phyloP scores from a whole-genome alignment of 176 grass and related monocot species.

The Cenchrus purpureus region DNA sequence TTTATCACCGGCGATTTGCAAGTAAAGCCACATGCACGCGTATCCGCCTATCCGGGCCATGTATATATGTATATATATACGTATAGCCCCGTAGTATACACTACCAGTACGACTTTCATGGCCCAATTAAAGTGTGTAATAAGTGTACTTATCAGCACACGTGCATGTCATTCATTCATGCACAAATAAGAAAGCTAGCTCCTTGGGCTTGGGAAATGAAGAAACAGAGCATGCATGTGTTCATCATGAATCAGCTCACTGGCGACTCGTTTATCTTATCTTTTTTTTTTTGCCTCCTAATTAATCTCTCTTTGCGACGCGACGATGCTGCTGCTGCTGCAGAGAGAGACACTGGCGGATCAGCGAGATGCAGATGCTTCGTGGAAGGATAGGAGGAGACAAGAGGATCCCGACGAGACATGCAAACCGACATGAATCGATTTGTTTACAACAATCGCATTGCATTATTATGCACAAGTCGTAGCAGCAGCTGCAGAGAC shows the following conservation, averaged over 20 bases:
- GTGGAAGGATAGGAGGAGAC: not conserved
- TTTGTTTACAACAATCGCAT: not conserved
- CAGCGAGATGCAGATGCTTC: not conserved
- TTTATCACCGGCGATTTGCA: slow-evolving; percentile 9
- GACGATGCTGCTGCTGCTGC: no score
- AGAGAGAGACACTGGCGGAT: no score
- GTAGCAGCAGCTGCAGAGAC: not conserved
- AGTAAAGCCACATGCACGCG: not conserved
- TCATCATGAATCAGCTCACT: not conserved
- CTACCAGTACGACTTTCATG: no score
- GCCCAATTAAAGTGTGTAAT: not conserved
- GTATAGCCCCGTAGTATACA: no score
- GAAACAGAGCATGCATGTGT: not conserved
- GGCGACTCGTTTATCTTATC: not conserved
- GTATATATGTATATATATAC: no score
- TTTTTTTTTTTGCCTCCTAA: no score
- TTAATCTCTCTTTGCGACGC: no score
- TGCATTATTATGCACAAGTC: not conserved
- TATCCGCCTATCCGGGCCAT: not conserved
- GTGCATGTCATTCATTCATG: not conserved
- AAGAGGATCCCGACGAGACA: slow-evolving; percentile 1
- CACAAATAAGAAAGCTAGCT: not conserved
- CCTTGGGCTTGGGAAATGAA: not conserved
- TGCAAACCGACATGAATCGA: slow-evolving; percentile 39
- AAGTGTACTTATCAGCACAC: not conserved